Percentiles rank a stretch among this genome's conserved stretches.
phyloP scores from a whole-genome alignment of 2,329 filamentous ascomycete species.

The Cercospora sp. region DNA sequence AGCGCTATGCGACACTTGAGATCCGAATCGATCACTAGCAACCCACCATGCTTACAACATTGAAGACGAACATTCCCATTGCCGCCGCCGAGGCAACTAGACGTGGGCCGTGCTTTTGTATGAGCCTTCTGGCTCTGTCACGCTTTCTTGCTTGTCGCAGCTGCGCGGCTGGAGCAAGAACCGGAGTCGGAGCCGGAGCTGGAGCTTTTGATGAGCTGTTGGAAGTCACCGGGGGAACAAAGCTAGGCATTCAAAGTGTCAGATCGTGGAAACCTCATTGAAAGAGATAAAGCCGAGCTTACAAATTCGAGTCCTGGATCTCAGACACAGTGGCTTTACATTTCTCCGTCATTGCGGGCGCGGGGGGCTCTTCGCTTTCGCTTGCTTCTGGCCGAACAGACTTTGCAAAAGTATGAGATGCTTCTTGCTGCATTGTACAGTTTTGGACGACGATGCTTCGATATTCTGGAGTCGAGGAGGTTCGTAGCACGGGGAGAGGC shows the following conservation, averaged over 20 bases:
- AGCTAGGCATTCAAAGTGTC: too few species aligned
- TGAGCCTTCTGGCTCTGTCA: background rate
- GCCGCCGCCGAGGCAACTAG: background rate
- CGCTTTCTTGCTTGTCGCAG: background rate
- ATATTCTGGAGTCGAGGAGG: too few species aligned
- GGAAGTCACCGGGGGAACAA: background rate
- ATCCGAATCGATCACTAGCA: background rate
- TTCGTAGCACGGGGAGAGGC: too few species aligned
- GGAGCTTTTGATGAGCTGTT: background rate
- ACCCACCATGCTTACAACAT: background rate
- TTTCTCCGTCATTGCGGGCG: background rate
- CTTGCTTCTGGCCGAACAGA: background rate
- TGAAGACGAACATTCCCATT: conserved; percentile 3
- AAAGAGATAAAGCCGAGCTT: background rate
- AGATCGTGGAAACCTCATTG: background rate
- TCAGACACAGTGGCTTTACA: too few species aligned
- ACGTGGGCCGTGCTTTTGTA: background rate
- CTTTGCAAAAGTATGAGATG: too few species aligned
- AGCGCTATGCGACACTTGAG: background rate
- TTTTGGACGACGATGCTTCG: too few species aligned
- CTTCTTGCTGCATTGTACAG: too few species aligned
- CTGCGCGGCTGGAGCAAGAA: background rate
- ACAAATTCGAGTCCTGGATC: background rate
- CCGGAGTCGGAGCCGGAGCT: background rate
- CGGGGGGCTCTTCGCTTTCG: background rate